Conservation (phyloP, 441 rosid genomes). For the Flueggea neowawraea region DNA sequence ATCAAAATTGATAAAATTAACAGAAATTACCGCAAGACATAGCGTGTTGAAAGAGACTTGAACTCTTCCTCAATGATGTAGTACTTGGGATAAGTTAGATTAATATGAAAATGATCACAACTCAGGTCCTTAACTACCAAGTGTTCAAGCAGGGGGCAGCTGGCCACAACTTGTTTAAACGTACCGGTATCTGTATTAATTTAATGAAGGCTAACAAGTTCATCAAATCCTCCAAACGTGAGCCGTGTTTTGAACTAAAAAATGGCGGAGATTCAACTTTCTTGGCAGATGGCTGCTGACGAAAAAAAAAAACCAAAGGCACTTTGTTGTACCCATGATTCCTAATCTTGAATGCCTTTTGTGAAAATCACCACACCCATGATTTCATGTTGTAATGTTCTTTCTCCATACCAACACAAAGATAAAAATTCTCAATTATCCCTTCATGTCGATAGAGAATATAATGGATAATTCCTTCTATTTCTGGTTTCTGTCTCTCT, state of each 20-base stretch:
- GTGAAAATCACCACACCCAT: slow-evolving; percentile 14
- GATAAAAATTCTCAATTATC: slow-evolving; percentile 11
- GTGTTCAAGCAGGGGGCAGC: slow-evolving; percentile 18
- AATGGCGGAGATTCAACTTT: slow-evolving; percentile 13
- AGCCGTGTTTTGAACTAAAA: slow-evolving; percentile 7
- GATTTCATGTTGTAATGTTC: slow-evolving; percentile 7
- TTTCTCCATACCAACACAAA: slow-evolving; percentile 7
- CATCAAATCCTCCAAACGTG: slow-evolving; percentile 13
- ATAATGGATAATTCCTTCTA: slow-evolving; percentile 14
- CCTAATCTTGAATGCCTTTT: slow-evolving; percentile 7
- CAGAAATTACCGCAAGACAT: slow-evolving; percentile 3
- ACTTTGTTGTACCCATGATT: slow-evolving; percentile 12
- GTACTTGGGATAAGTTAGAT: slow-evolving; percentile 7
- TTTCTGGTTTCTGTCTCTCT: slow-evolving; percentile 8
- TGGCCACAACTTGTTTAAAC: slow-evolving; percentile 12
- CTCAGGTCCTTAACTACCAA: slow-evolving; percentile 8
- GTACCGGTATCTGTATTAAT: slow-evolving; percentile 7
- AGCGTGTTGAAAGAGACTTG: slow-evolving; percentile 18
- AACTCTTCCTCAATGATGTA: slow-evolving; percentile 18
- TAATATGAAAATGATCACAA: slow-evolving; percentile 18
- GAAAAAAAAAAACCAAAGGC: too few relatives aligned
- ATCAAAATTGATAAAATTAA: slow-evolving; percentile 12
- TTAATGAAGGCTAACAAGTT: slow-evolving; percentile 12
- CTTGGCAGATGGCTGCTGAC: too few relatives aligned
- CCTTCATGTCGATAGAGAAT: slow-evolving; percentile 18